Base-by-base conservation (phyloP, 345 rosid genomes). In the Gossypium stocksii region DNA sequence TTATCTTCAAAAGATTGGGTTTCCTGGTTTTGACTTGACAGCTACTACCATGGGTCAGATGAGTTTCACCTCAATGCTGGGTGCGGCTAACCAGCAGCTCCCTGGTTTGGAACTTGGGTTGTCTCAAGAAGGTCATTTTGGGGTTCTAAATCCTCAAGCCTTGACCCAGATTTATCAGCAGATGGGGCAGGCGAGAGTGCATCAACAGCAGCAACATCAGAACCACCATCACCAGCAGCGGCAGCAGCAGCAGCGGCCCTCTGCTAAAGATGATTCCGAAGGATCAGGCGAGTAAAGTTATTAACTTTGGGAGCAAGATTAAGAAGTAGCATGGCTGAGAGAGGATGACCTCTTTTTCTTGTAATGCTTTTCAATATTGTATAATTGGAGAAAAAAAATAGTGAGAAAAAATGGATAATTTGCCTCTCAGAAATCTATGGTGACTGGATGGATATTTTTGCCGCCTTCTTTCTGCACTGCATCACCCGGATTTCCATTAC, bases 201-300 rank as follows among this genome's bases (percentile, higher is more conserved):
- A 76, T 4, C 88, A 80, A 34, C 85, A 87, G 62, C 84, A 82
- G 72, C 87, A 34, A 34, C 41, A 34, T 1, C 41, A 34, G 41
- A 34, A 34, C 1, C 41, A 34, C 1, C 41, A 85, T 34, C 71
- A 66, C 1, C 41, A 34, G 7, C 41, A 85, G 44, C 71, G 46
- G 0, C 71, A 67, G 1, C 58, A 67, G 0, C 57, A 48, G 22
- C 72, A 51, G 41, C 86, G 83, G 74, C 80, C 83, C 70, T 80
- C 83, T 79, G 75, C 87, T 77, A 88, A 91, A 67, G 97, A 91
- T 86, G 92, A 93, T 77, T 91, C 97, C 74, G 97, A 89, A 84
- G 97, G 89, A 43, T 93, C 96, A 29, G 93, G 88, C 64, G 91
- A 85, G 86, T 91, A 69, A 83, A 22, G 46, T 43, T 45, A 6